Conservation (phyloP, 2,329 filamentous ascomycete genomes). For the Talaromyces sp. region DNA sequence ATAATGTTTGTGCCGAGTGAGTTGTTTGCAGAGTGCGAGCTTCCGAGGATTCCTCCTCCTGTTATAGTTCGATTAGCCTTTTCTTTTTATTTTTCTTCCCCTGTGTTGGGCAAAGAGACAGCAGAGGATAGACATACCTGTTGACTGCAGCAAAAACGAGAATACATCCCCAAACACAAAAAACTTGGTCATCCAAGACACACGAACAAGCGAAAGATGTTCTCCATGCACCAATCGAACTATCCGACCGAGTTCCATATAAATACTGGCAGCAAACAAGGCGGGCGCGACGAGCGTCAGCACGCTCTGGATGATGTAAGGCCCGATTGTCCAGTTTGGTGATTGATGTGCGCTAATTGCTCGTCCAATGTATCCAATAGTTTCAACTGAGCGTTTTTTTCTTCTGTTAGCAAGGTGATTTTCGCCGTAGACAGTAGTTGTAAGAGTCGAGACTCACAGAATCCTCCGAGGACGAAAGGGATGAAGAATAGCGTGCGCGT, state of each 20-base stretch:
- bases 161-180: conserved; percentile 28
- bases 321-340: conserved; percentile 1
- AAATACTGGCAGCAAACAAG: conserved; percentile 31
- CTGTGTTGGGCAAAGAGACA: not conserved
- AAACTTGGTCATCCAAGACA: conserved; percentile 27
- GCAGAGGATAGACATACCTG: conserved; percentile 6
- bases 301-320: conserved; percentile 24
- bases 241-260: conserved; percentile 31
- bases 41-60: not conserved
- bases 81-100: not conserved
- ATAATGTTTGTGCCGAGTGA: conserved; percentile 20
- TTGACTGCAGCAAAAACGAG: conserved; percentile 27
- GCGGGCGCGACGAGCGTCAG: conserved; percentile 28
- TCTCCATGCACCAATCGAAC: conserved; percentile 25
- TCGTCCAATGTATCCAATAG: not conserved
- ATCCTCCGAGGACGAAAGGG: conserved; percentile 24
- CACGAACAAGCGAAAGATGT: conserved; percentile 18
- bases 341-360: not conserved
- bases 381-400: not conserved
- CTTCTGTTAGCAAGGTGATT: not conserved
- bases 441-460: conserved; percentile 21
- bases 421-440: not conserved
- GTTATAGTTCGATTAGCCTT: not conserved
- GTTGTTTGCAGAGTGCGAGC: not conserved
- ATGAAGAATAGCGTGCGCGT: conserved; percentile 26